A percentile compares a stretch with the other conserved stretches of the same genome.
phyloP scores from a whole-genome alignment of 2,329 filamentous ascomycete species.

The Diplodia corticola region DNA sequence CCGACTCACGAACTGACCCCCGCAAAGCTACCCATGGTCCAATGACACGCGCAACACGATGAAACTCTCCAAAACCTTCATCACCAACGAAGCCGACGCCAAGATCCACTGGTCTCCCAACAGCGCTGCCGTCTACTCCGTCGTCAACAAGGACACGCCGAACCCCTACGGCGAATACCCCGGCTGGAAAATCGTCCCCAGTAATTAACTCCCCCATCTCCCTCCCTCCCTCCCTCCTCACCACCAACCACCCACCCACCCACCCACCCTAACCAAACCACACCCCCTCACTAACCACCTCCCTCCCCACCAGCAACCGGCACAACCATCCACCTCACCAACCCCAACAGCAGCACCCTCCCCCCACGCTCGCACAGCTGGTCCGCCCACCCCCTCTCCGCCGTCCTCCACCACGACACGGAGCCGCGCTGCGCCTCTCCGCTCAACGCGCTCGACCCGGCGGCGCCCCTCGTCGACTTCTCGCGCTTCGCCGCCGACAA shows the following conservation, averaged over 20 bases:
- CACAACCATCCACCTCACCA: constrained; percentile 44
- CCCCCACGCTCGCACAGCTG: constrained; percentile 48
- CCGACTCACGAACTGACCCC: no score
- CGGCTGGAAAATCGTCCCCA: constrained; percentile 44
- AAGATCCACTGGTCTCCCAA: constrained; percentile 52
- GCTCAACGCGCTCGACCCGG: constrained; percentile 48
- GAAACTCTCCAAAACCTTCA: constrained; percentile 47
- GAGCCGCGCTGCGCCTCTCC: constrained; percentile 51
- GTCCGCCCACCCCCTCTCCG: constrained; percentile 54
- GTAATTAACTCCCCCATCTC: not conserved
- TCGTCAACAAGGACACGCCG: constrained; percentile 52
- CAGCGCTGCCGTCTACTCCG: constrained; percentile 47
- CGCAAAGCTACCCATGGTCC: constrained; percentile 49
- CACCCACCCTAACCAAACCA: constrained; percentile 33
- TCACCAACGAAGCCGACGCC: constrained; percentile 41
- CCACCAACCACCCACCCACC: not conserved
- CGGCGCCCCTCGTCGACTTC: constrained; percentile 55
- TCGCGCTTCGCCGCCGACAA: constrained; percentile 48
- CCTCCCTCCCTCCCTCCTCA: constrained; percentile 38
- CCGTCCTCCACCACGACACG: constrained; percentile 54
- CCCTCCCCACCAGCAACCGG: not conserved
- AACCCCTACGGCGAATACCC: constrained; percentile 55
- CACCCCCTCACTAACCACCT: not conserved
- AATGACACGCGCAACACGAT: constrained; percentile 54
- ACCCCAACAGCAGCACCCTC: constrained; percentile 50